A percentile compares a stretch with the other conserved stretches of the same genome.
Conservation (phyloP, 306 rosid species). For the apple (Malus domestica) region DNA sequence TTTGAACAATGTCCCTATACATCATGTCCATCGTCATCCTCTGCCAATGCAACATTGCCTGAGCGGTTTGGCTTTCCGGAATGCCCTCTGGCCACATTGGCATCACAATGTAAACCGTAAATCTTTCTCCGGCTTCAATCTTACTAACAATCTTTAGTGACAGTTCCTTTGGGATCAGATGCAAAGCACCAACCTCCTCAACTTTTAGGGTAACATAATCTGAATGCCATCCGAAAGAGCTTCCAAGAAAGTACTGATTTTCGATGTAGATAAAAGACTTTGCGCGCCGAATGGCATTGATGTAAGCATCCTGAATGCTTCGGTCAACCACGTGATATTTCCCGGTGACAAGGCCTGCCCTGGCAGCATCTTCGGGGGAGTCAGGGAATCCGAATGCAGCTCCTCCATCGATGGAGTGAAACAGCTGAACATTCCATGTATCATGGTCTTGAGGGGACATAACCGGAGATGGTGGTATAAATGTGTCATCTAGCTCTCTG, state of each 20-base stretch:
- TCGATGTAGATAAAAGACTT: conserved; percentile 41
- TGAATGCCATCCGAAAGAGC: conserved; percentile 36
- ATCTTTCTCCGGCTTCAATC: conserved; percentile 47
- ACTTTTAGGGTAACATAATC: conserved; percentile 8
- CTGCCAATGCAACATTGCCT: conserved; percentile 43
- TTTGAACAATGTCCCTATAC: conserved; percentile 38
- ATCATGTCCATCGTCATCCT: conserved; percentile 51
- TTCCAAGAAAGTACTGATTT: conserved; percentile 48
- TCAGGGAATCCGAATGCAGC: conserved; percentile 29
- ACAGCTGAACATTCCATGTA: conserved; percentile 44
- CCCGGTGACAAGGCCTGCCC: conserved; percentile 22
- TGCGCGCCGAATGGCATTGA: conserved; percentile 42
- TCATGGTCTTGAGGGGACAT: conserved; percentile 24
- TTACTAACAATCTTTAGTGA: conserved; percentile 50
- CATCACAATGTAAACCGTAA: conserved; percentile 36
- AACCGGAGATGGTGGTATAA: conserved; percentile 24
- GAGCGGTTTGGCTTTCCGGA: conserved; percentile 37
- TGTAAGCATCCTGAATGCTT: conserved; percentile 46
- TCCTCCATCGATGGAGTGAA: conserved; percentile 42
- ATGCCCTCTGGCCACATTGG: conserved; percentile 61
- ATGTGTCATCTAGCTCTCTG: conserved; percentile 4
- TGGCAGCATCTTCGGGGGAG: conserved; percentile 19
- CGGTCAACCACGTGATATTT: conserved; percentile 26
- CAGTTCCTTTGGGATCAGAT: conserved; percentile 44
- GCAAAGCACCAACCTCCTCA: conserved; percentile 30